Evolutionary conservation across 805 yeast genomes (phyloP), one percentile per base, ranked within the genome.

Genomic region (Wickerhamomyces ciferrii): DNA sequence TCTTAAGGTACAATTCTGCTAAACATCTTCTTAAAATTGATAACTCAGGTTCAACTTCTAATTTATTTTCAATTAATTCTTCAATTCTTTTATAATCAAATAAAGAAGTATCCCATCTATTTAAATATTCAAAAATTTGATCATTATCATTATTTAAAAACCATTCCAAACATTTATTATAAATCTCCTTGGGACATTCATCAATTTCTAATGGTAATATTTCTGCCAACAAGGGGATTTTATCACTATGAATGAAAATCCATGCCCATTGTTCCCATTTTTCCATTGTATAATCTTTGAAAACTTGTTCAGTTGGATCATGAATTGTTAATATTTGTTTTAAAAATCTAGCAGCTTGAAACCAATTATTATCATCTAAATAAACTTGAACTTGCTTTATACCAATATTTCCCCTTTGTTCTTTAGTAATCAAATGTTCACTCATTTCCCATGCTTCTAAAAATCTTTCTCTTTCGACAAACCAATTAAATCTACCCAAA

Each of bases 361-460:
- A 55, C 92, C 92, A 87, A 2, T 74, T 56, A 11, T 71, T 71
- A 2, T 60, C 54, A 18, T 68, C 59, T 1, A 79, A 53, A 24
- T 74, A 70, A 2, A 54, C 45, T 38, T 79, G 74, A 17, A 78
- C 69, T 43, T 48, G 81, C 40, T 72, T 70, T 7, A 79, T 55
- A 2, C 96, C 97, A 34, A 80, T 70, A 35, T 72, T 67, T 11
- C 84, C 61, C 43, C 92, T 64, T 49, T 79, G 78, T 4, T 59
- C 48, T 11, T 72, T 70, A 10, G 71, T 63, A 2, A 84, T 68
- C 51, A 87, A 67, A 52, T 75, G 76, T 42, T 72, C 78, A 48
- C 94, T 77, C 58, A 88, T 79, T 37, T 74, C 72, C 96, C 96
- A 92, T 0, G 97, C 97, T 39, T 81, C 81, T 17, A 71, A 65